Base-by-base conservation (phyloP, 2,329 filamentous ascomycete species). In the Neocatenulostroma microsporum region DNA sequence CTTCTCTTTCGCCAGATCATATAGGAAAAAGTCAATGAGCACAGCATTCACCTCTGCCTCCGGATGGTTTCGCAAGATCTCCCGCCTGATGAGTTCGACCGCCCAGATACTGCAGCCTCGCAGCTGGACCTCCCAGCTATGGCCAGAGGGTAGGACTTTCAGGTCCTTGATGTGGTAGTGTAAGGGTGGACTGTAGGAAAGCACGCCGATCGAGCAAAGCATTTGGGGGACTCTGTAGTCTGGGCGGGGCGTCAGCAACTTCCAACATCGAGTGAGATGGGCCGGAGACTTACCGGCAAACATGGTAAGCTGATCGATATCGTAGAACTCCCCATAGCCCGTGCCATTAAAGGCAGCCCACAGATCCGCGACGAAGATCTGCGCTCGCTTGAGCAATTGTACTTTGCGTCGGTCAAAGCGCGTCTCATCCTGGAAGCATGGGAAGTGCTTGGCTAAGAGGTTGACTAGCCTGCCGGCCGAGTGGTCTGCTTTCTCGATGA, bases 171-270 rank as follows among this genome's bases (percentile, higher is more conserved):
- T 80, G 12, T 80, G 73, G 21, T 73, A 70, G 34, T 87, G 79
- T 29, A 98, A 66, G 1, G 79, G 73, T 0, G 91, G 91, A 46
- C 84, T 88, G 62, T 91, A 95, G 51, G 76, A 78, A 33, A 98
- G 65, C 40, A 87, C 89, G 13, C 84, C 84, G 29, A 96, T 69
- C 8, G 78, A 78, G 51, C 88, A 78, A 21, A 98, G 73, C 50
- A 95, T 91, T 64, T 98, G 91, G 11, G 93, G 93, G 36, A 98
- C 82, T 28, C 91, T 82, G 58, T 98, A 98, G 66, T 98, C 91
- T 73, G 37, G 4, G 27, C 18, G 31, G 10, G 15, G 32, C 20
- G 21, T 45, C 34, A 34, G 32, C 24, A 15, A 21, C 25, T 34
- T 34, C 24, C 24, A 33, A 21, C 15, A 30, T n/a, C 3, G 1